Evolutionary conservation across 2,329 filamentous ascomycete species (phyloP), one percentile per base, ranked within the genome.

Genomic region (Pezicula neosporulosa): DNA sequence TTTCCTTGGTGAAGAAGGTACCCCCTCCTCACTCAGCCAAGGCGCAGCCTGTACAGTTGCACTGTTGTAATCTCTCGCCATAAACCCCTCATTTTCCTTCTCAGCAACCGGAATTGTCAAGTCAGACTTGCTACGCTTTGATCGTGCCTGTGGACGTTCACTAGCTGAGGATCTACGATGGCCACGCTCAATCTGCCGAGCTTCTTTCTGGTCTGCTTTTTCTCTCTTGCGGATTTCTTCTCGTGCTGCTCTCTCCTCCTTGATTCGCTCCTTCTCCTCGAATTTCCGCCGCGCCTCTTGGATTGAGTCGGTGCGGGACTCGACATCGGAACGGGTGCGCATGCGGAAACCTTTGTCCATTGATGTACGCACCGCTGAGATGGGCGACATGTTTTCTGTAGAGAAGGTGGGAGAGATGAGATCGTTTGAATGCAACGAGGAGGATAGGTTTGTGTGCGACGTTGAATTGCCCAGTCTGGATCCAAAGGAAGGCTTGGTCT

Each of bases 241-340:
- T 12, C 77, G 77, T 15, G 78, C 81, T 45, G 81, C 80, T 61
- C 83, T 85, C 62, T 84, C 82, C 35, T 84, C 77, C 67, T 86
- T 85, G 48, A 71, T 71, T 15, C 73, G 73, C 65, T 86, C 81
- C 63, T 79, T 81, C 62, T 82, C 78, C 62, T 83, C 76, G 55
- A 85, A 86, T 61, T 80, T 82, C 59, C 80, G 79, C 48, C 83
- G 81, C 4, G 81, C 82, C 60, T 79, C 77, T 42, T 79, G 76
- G 33, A 86, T 78, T 39, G 81, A 78, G 54, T 83, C 80, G 47
- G 76, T 71, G 27, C 79, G 78, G 6, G 77, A 75, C 61, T 83
- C 80, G 15, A 83, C 69, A 56, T 85, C 82, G 38, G 81, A 83
- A 54, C 80, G 78, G 45, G 78, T 79, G 56, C 83, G 80, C 5